phyloP scores from a whole-genome alignment of 2,329 filamentous ascomycete species.

The Fusarium agapanthi region DNA sequence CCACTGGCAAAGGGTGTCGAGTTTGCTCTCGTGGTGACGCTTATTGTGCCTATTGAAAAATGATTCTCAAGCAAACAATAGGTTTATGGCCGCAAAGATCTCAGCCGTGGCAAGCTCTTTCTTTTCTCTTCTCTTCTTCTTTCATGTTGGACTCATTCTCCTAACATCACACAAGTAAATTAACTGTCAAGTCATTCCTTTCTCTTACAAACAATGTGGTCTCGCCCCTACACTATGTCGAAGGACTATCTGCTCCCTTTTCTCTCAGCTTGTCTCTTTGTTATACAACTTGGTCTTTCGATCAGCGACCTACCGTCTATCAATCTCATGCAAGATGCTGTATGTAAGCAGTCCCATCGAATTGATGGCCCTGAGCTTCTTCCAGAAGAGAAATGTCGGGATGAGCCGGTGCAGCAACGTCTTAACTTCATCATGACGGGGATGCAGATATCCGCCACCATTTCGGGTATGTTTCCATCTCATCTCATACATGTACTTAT shows the following conservation, averaged over 20 bases:
- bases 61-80: background rate
- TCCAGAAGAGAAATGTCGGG: conserved; percentile 30
- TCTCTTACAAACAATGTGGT: conserved; percentile 11
- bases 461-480: conserved; percentile 14
- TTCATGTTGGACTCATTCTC: background rate
- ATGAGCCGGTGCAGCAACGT: conserved; percentile 30
- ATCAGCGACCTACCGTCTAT: conserved; percentile 33
- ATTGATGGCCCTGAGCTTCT: conserved; percentile 7
- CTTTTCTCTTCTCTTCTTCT: background rate
- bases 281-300: conserved; percentile 39
- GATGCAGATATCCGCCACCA: conserved; percentile 31
- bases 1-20: background rate
- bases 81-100: background rate
- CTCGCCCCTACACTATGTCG: conserved; percentile 23
- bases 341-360: conserved; percentile 30
- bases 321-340: conserved; percentile 39
- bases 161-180: background rate
- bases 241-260: conserved; percentile 29
- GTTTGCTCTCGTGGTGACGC: background rate
- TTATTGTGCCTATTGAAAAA: conserved; percentile 13
- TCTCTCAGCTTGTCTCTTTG: conserved; percentile 34
- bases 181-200: background rate
- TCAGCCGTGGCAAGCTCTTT: background rate
- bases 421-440: conserved; percentile 37
- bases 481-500: background rate